Conservation (phyloP, 176 grass and related monocot genomes). For the Triticum urartu region DNA sequence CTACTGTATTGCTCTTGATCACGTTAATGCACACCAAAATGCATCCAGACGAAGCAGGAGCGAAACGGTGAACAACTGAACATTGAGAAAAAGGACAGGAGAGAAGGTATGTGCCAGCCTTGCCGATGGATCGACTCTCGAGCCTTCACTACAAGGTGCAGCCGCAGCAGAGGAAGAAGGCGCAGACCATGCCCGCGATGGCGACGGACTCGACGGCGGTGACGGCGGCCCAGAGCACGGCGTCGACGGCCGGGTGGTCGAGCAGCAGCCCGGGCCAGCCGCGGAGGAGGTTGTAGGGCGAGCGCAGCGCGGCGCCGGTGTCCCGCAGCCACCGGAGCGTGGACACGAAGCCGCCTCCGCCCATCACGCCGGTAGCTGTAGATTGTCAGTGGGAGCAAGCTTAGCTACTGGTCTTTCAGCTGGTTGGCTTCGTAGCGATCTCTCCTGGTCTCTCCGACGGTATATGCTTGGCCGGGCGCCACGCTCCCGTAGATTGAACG, state of each 20-base stretch:
- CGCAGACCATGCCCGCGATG: background rate
- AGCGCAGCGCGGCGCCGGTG: background rate
- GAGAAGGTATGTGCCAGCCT: background rate
- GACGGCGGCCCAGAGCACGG: background rate
- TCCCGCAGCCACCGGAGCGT: background rate
- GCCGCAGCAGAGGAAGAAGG: conserved; percentile 7
- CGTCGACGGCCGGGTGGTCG: background rate
- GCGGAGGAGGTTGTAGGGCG: background rate
- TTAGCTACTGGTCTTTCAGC: background rate
- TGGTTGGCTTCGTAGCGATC: background rate
- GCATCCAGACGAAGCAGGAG: too few species aligned
- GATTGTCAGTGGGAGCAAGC: background rate
- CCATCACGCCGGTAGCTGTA: background rate
- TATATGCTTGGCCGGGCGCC: background rate
- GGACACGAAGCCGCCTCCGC: background rate
- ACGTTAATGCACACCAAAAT: too few species aligned
- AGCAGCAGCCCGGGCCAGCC: background rate
- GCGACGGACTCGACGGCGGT: background rate
- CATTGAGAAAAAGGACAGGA: too few species aligned
- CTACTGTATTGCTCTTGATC: too few species aligned
- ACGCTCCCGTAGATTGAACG: background rate
- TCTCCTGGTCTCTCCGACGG: background rate
- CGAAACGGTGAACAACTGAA: too few species aligned
- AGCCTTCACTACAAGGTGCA: background rate
- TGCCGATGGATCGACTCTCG: background rate